Evolutionary conservation across 83 land plant species (phyloP).

Genomic region (Larix sibirica): DNA sequence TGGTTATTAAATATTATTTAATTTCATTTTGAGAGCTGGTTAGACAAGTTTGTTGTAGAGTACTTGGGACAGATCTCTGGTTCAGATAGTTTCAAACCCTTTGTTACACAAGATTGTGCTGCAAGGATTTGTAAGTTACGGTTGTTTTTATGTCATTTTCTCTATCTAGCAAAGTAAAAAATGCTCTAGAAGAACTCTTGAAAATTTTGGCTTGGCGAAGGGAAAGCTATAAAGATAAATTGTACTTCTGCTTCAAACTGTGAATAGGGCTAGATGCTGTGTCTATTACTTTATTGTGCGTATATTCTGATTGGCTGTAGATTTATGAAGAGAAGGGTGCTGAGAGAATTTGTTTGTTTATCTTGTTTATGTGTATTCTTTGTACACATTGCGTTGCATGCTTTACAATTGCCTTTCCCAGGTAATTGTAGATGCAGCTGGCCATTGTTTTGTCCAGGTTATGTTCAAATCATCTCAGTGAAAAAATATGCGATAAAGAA

Average conservation of each 20-base stretch:
- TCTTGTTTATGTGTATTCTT: not conserved
- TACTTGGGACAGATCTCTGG: too few species aligned
- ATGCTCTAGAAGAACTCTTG: not conserved
- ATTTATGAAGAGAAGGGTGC: not conserved
- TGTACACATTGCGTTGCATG: not conserved
- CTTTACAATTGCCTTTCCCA: not conserved
- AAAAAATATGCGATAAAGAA: not conserved
- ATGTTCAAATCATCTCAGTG: not conserved
- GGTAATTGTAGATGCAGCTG: too few species aligned
- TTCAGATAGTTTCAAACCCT: too few species aligned
- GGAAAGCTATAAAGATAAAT: not conserved
- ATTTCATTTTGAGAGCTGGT: not conserved
- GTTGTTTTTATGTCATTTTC: not conserved
- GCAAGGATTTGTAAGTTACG: not conserved
- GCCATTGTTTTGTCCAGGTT: not conserved
- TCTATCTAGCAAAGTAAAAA: conserved; percentile 3
- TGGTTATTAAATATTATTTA: not conserved
- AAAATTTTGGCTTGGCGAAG: not conserved
- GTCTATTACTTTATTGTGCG: not conserved
- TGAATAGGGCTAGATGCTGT: not conserved
- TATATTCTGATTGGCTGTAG: not conserved
- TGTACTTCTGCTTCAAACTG: not conserved
- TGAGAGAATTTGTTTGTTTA: not conserved
- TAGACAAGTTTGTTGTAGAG: not conserved
- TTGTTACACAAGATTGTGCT: not conserved